A percentile compares a stretch with the other conserved stretches of the same genome.
These are phyloP conservation scores for Pichia gijzeniarum DNA, from an alignment of 805 yeast genomes.

Conservation along the genomic window DNA sequence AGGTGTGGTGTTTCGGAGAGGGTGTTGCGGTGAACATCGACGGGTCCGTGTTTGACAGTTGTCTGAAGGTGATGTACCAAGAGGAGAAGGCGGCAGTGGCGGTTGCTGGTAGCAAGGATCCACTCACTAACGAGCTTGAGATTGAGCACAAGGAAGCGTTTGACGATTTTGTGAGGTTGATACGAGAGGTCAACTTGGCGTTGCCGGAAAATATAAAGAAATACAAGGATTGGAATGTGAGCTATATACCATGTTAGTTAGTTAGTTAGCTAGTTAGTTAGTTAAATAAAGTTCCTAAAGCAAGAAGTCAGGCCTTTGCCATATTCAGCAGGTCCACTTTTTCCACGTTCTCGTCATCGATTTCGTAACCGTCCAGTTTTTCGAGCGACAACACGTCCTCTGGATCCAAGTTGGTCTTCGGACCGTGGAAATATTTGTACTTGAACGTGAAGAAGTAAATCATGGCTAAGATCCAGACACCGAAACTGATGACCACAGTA, in stretches of 20 bases:
- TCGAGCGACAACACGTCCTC: no score
- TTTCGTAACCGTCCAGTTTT: no score
- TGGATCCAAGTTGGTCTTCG: conserved; percentile 22
- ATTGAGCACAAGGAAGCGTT: conserved; percentile 35
- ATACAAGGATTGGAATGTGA: conserved; percentile 27
- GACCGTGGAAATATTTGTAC: conserved; percentile 24
- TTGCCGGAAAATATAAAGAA: conserved; percentile 30
- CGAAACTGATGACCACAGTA: conserved; percentile 56
- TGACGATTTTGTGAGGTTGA: conserved; percentile 22
- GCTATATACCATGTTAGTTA: conserved; percentile 19
- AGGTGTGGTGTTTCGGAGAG: conserved; percentile 48
- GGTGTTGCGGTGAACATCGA: conserved; percentile 25
- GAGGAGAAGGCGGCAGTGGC: no score
- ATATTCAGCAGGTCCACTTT: no score
- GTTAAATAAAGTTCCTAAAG: no score
- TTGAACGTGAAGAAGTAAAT: conserved; percentile 22
- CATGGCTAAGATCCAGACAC: conserved; percentile 28
- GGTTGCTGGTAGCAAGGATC: not conserved
- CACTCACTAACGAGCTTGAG: conserved; percentile 21
- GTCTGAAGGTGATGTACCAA: conserved; percentile 42
- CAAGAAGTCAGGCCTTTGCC: no score
- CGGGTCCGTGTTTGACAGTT: not conserved
- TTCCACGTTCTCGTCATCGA: no score
- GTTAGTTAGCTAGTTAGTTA: no score
- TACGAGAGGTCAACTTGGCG: conserved; percentile 25